Evolutionary conservation across 2,329 filamentous ascomycete species (phyloP).

Genomic region (Ascochyta viciae-villosae): DNA sequence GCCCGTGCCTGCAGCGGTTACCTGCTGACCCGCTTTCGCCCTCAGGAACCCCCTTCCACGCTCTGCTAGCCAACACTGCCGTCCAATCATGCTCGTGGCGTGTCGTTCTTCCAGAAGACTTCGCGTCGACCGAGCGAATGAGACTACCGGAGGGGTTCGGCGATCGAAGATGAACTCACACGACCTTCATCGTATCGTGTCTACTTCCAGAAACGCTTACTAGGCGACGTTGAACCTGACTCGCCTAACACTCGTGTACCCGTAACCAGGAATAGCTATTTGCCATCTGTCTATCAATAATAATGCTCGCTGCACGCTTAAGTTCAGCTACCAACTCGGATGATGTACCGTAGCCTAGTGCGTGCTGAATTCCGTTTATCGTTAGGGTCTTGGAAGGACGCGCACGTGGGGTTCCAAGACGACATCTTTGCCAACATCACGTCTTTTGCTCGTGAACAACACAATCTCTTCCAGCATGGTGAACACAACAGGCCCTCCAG

Average conservation of each 20-base stretch:
- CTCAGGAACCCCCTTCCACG: constrained; percentile 30
- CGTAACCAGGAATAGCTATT: constrained; percentile 7
- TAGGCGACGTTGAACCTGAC: background rate
- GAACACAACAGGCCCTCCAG: constrained; percentile 6
- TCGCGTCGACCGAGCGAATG: constrained; percentile 30
- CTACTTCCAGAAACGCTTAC: background rate
- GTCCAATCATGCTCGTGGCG: constrained; percentile 27
- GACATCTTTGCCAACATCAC: constrained; percentile 3
- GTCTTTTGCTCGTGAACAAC: constrained; percentile 7
- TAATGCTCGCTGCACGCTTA: too few relatives aligned
- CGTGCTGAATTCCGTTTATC: background rate
- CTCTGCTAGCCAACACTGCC: constrained; percentile 9
- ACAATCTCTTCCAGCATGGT: constrained; percentile 14
- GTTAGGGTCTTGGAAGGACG: constrained; percentile 17
- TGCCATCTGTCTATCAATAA: background rate
- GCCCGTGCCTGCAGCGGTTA: constrained; percentile 43
- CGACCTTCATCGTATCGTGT: background rate
- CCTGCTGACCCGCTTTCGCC: constrained; percentile 37
- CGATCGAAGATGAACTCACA: background rate
- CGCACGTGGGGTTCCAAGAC: constrained; percentile 20
- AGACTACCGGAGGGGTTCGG: background rate
- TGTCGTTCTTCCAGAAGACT: constrained; percentile 22
- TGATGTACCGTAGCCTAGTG: too few relatives aligned
- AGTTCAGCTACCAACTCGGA: too few relatives aligned
- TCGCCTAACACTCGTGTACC: background rate